These are phyloP conservation scores for Fusarium temperatum DNA, from an alignment of 2,329 filamentous ascomycete genomes.

Conservation along the genomic window DNA sequence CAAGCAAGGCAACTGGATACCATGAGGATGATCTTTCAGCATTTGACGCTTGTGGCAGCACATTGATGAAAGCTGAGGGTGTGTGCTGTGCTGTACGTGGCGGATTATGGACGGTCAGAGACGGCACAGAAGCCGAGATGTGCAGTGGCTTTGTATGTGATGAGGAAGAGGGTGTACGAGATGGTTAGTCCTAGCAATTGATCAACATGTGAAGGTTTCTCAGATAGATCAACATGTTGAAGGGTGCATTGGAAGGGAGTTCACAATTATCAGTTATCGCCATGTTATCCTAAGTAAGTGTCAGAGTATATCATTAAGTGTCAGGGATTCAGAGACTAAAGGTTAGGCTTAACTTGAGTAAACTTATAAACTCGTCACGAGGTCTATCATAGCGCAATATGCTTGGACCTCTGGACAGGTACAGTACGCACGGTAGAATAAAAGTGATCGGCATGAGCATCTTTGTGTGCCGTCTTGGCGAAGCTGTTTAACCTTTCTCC, in stretches of 20 bases:
- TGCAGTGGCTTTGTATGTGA: slow-evolving; percentile 10
- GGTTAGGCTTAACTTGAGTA: not conserved
- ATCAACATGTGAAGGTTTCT: not conserved
- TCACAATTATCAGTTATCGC: not conserved
- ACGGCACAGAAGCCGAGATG: slow-evolving; percentile 26
- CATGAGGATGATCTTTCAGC: not conserved
- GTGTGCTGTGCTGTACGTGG: slow-evolving; percentile 24
- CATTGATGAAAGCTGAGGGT: slow-evolving; percentile 9
- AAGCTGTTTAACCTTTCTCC: slow-evolving; percentile 1
- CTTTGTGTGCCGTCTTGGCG: slow-evolving; percentile 17
- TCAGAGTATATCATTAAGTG: not conserved
- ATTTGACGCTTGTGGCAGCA: slow-evolving; percentile 11
- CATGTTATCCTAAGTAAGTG: not conserved
- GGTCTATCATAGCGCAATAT: not conserved
- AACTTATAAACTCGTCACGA: not conserved
- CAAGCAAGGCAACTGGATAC: not conserved
- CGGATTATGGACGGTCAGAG: slow-evolving; percentile 22
- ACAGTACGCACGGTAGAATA: not conserved
- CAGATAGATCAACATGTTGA: not conserved
- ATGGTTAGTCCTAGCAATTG: not conserved
- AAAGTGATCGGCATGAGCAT: slow-evolving; percentile 6
- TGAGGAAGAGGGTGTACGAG: slow-evolving; percentile 25
- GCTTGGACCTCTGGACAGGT: not conserved
- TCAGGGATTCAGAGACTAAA: not conserved
- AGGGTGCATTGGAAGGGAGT: not conserved